Percentiles rank a stretch among this genome's conserved stretches.
phyloP scores from a whole-genome alignment of 495 filamentous ascomycete genomes.

The Aspergillus heteromorphus region DNA sequence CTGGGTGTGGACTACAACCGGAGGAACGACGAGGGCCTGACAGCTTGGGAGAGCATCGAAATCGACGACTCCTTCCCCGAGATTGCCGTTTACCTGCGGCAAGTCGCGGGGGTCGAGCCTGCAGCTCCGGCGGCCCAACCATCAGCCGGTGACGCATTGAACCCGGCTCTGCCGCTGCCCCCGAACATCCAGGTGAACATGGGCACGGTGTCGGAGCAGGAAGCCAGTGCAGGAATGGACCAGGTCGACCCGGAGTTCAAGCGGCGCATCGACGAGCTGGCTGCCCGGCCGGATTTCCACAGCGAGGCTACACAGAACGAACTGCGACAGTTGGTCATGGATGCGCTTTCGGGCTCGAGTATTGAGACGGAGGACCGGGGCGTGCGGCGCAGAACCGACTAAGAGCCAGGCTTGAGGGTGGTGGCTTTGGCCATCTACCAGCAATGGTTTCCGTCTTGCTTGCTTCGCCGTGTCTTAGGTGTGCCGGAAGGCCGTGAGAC shows the following conservation, averaged over 20 bases:
- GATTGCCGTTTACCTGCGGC: constrained; percentile 61
- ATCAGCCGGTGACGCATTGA: constrained; percentile 25
- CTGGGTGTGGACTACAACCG: constrained; percentile 61
- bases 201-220: constrained; percentile 59
- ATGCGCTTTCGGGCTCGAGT: constrained; percentile 55
- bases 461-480: neutral
- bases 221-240: constrained; percentile 37
- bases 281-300: constrained; percentile 65
- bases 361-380: constrained; percentile 51
- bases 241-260: constrained; percentile 66
- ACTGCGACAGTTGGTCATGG: constrained; percentile 62
- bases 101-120: constrained; percentile 34
- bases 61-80: constrained; percentile 63
- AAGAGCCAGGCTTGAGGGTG: constrained; percentile 2
- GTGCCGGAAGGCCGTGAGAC: neutral
- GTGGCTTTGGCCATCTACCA: neutral
- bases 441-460: neutral
- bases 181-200: constrained; percentile 63
- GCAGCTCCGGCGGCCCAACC: constrained; percentile 16
- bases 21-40: constrained; percentile 60
- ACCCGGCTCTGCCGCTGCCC: constrained; percentile 51
- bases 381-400: constrained; percentile 57
- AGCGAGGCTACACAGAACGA: constrained; percentile 64
- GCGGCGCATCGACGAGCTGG: constrained; percentile 70
- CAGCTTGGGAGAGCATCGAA: constrained; percentile 65